A percentile compares a stretch with the other conserved stretches of the same genome.
Conservation (phyloP, 805 yeast genomes). For the Cephaloascus albidus region DNA sequence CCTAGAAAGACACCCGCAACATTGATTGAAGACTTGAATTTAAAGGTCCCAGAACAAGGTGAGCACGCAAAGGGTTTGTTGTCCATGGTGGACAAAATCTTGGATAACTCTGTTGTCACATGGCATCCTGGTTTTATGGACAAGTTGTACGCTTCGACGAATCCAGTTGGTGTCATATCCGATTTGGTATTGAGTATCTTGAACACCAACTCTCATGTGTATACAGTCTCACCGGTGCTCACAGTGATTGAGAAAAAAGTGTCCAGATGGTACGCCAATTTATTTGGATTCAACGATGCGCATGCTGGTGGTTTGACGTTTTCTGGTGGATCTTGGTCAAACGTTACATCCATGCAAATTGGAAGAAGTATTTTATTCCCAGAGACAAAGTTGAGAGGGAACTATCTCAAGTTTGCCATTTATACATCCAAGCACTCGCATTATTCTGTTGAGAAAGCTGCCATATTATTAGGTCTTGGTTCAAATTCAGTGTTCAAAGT, state of each 20-base stretch:
- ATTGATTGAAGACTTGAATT: constrained; percentile 23
- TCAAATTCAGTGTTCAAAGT: constrained; percentile 53
- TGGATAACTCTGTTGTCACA: constrained; percentile 65
- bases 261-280: constrained; percentile 54
- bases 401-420: constrained; percentile 50
- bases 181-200: constrained; percentile 60
- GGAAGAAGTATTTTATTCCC: constrained; percentile 64
- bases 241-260: constrained; percentile 67
- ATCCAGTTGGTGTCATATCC: constrained; percentile 72
- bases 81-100: constrained; percentile 41
- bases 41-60: constrained; percentile 26
- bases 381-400: constrained; percentile 59
- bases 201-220: constrained; percentile 82
- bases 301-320: constrained; percentile 77
- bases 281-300: constrained; percentile 48
- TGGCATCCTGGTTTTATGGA: constrained; percentile 87
- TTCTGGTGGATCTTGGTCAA: constrained; percentile 85
- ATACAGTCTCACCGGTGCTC: constrained; percentile 74
- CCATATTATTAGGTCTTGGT: constrained; percentile 69
- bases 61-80: constrained; percentile 34
- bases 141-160: constrained; percentile 76
- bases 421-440: constrained; percentile 68
- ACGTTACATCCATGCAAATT: constrained; percentile 67
- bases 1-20: constrained; percentile 39
- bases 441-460: constrained; percentile 75